Conservation (phyloP, 495 filamentous ascomycete species). For the Stereocaulon alpinum region DNA sequence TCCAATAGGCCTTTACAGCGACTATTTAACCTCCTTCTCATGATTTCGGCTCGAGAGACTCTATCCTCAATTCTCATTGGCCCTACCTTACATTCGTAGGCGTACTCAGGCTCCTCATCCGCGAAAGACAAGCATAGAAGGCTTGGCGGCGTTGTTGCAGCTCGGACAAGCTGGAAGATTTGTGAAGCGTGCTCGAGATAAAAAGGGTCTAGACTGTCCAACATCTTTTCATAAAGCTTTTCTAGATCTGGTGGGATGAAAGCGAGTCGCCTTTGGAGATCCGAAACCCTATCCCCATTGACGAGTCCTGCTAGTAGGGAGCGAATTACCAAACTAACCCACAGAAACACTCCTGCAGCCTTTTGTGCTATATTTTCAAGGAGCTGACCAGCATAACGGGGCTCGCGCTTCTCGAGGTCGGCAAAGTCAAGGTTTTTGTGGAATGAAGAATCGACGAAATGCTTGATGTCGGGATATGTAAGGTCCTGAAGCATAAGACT, state of each 20-base stretch:
- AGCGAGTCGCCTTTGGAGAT: constrained; percentile 15
- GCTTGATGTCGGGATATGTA: constrained; percentile 25
- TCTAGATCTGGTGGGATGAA: constrained; percentile 14
- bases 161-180: constrained; percentile 21
- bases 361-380: neutral
- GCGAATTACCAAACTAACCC: constrained; percentile 8
- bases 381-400: neutral
- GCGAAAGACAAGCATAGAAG: constrained; percentile 23
- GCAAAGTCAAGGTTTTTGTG: neutral
- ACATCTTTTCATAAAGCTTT: constrained; percentile 20
- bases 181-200: constrained; percentile 23
- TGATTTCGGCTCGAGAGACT: neutral
- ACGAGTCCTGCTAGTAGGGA: constrained; percentile 13
- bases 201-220: constrained; percentile 22
- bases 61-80: neutral
- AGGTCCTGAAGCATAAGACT: constrained; percentile 27
- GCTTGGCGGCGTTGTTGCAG: neutral
- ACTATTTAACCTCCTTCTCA: neutral
- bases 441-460: constrained; percentile 29
- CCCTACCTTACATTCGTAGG: neutral
- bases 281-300: constrained; percentile 12
- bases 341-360: neutral
- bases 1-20: neutral
- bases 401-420: neutral
- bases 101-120: constrained; percentile 21